A percentile compares a stretch with the other conserved stretches of the same genome.
These are phyloP conservation scores for Clitoria ternatea DNA, from an alignment of 306 rosid species.

Conservation along the genomic window DNA sequence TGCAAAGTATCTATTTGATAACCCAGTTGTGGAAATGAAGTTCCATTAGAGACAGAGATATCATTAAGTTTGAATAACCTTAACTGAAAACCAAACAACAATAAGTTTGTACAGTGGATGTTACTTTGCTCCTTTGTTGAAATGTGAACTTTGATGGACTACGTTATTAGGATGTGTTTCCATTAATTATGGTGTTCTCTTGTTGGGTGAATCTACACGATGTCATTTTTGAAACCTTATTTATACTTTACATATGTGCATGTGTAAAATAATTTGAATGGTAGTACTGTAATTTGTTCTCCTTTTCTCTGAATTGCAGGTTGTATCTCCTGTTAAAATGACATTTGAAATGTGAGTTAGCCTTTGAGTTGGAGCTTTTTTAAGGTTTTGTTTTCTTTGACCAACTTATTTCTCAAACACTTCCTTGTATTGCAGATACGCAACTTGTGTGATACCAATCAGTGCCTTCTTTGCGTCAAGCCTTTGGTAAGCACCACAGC, in stretches of 20 bases:
- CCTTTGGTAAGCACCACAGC: slow-evolving; percentile 67
- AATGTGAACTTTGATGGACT: slow-evolving; percentile 1
- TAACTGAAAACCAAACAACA: too few species aligned
- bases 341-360: slow-evolving; percentile 83
- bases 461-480: slow-evolving; percentile 98
- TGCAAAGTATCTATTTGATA: too few species aligned
- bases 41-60: too few species aligned
- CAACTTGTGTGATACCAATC: slow-evolving; percentile 87
- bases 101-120: background rate
- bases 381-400: background rate
- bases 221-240: background rate
- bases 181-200: background rate
- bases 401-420: background rate
- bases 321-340: slow-evolving; percentile 91
- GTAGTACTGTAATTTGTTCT: background rate
- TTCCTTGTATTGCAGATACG: slow-evolving; percentile 60
- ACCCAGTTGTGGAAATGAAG: too few species aligned
- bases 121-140: background rate
- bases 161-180: too few species aligned
- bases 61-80: too few species aligned
- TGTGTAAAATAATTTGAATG: background rate
- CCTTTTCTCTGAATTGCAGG: slow-evolving; percentile 50
- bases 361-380: background rate
- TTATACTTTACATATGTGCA: background rate
- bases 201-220: background rate